A percentile compares a stretch with the other conserved stretches of the same genome.
phyloP scores from a whole-genome alignment of 352 stramenopile genomes.

The Phytopythium litorale region DNA sequence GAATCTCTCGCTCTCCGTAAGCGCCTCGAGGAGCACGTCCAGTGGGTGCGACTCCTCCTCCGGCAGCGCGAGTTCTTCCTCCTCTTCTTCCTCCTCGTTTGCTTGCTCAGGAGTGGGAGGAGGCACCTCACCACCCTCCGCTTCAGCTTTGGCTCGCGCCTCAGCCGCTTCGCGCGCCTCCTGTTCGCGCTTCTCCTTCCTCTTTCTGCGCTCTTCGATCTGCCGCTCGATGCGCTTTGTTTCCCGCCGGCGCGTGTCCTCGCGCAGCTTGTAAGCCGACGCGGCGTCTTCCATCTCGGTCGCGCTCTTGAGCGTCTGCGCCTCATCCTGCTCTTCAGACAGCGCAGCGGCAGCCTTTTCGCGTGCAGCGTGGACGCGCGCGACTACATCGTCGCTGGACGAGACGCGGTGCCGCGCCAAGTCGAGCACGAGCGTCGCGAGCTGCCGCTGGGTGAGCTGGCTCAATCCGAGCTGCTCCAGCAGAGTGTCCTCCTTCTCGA shows the following conservation, averaged over 20 bases:
- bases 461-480: conserved; percentile 52
- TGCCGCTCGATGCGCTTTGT: conserved; percentile 47
- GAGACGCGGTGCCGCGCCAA: conserved; percentile 33
- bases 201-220: conserved; percentile 41
- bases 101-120: conserved; percentile 7
- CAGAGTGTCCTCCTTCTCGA: conserved; percentile 37
- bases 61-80: conserved; percentile 43
- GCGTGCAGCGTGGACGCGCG: conserved; percentile 45
- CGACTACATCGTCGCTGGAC: conserved; percentile 51
- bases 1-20: conserved; percentile 35
- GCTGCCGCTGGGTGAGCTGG: conserved; percentile 53
- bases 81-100: conserved; percentile 18
- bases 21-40: conserved; percentile 52
- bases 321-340: conserved; percentile 2
- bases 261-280: conserved; percentile 39
- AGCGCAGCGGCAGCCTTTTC: conserved; percentile 14
- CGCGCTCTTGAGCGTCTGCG: conserved; percentile 23
- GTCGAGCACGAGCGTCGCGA: conserved; percentile 60
- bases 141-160: conserved; percentile 7
- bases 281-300: conserved; percentile 49
- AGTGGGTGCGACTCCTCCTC: conserved; percentile 53
- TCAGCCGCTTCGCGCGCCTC: conserved; percentile 24
- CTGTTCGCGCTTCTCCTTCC: conserved; percentile 22
- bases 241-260: conserved; percentile 49
- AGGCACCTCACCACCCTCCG: conserved; percentile 10